A percentile compares a stretch with the other conserved stretches of the same genome.
Evolutionary conservation across 2,329 filamentous ascomycete genomes (phyloP).

Genomic region (Hypocrella siamensis): DNA sequence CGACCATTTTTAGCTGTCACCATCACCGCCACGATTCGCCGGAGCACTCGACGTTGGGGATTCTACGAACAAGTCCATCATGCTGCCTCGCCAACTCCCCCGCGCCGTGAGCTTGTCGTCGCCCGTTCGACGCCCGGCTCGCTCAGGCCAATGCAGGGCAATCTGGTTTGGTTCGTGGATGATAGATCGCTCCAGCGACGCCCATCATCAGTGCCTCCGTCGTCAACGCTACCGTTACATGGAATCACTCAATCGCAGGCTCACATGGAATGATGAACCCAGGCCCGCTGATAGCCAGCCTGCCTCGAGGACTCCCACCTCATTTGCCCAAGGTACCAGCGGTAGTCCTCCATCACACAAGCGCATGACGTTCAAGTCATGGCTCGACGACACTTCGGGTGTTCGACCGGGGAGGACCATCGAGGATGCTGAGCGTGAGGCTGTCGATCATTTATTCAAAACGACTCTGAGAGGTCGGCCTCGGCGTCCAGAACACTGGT

Average conservation of each 20-base stretch:
- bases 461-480: slow-evolving; percentile 8
- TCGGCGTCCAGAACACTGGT: slow-evolving; percentile 7
- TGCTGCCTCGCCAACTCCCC: slow-evolving; percentile 1
- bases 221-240: slow-evolving; percentile 30
- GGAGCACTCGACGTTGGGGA: no score
- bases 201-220: slow-evolving; percentile 25
- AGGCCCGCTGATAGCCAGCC: slow-evolving; percentile 18
- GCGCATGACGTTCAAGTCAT: slow-evolving; percentile 18
- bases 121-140: slow-evolving; percentile 1
- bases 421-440: slow-evolving; percentile 27
- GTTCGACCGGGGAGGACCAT: slow-evolving; percentile 24
- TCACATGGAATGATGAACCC: slow-evolving; percentile 28
- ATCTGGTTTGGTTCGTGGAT: slow-evolving; percentile 35
- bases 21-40: no score
- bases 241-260: slow-evolving; percentile 25
- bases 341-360: slow-evolving; percentile 12
- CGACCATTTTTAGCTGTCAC: no score
- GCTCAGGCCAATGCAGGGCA: slow-evolving; percentile 15
- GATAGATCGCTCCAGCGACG: slow-evolving; percentile 23
- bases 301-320: slow-evolving; percentile 23
- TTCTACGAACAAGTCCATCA: no score
- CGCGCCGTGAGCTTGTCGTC: slow-evolving; percentile 1
- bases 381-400: slow-evolving; percentile 20
- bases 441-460: slow-evolving; percentile 27
- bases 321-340: slow-evolving; percentile 22